Evolutionary conservation across 257 asterid genomes (phyloP).

Genomic region (Jasminum sambac): DNA sequence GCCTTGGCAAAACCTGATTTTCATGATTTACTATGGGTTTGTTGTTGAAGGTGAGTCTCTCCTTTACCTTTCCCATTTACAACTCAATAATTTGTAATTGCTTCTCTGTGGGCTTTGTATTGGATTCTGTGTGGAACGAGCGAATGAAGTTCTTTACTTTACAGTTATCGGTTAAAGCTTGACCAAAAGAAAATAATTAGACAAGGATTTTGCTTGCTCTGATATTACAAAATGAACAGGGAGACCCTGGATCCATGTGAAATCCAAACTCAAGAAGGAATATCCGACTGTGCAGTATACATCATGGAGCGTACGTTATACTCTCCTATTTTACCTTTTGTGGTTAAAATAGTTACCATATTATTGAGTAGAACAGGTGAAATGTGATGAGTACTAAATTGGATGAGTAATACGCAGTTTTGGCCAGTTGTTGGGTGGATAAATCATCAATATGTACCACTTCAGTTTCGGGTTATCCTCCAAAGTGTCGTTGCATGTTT

Average conservation of each 20-base stretch:
- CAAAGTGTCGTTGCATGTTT: slow-evolving; percentile 76
- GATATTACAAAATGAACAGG: slow-evolving; percentile 42
- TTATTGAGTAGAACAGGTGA: background rate
- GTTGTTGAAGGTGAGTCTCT: slow-evolving; percentile 76
- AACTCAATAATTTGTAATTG: background rate
- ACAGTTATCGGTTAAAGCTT: background rate
- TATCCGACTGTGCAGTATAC: slow-evolving; percentile 80
- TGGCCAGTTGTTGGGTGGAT: slow-evolving; percentile 99
- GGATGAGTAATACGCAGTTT: slow-evolving; percentile 52
- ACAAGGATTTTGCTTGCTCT: slow-evolving; percentile 4
- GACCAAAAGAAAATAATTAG: background rate
- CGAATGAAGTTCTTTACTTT: background rate
- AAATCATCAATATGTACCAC: slow-evolving; percentile 82
- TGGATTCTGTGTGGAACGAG: background rate
- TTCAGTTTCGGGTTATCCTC: slow-evolving; percentile 85
- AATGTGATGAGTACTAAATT: background rate
- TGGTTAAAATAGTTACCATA: background rate
- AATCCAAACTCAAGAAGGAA: slow-evolving; percentile 83
- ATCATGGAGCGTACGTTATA: slow-evolving; percentile 69
- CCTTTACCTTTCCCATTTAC: slow-evolving; percentile 4
- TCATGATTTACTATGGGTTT: slow-evolving; percentile 88
- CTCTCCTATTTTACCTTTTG: background rate
- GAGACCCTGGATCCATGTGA: slow-evolving; percentile 80
- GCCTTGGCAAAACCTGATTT: slow-evolving; percentile 91
- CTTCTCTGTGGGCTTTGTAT: no score